phyloP scores from a whole-genome alignment of 129 eudicot species.

The Cynara cardunculus region DNA sequence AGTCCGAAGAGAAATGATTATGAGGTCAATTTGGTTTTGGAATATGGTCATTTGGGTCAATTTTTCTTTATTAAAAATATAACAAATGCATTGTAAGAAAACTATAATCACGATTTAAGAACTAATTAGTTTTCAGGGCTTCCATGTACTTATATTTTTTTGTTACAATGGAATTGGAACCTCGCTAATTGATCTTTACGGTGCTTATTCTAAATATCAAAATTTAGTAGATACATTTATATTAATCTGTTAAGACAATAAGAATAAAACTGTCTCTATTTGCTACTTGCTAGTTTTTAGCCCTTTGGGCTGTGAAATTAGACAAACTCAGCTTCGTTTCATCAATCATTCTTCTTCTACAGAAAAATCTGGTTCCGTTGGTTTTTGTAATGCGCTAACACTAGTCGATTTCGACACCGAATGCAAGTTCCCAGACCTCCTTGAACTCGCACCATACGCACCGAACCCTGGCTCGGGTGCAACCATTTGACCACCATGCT shows the following conservation, averaged over 20 bases:
- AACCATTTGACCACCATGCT: slow-evolving; percentile 13
- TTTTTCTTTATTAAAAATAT: no score
- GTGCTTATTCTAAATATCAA: neutral
- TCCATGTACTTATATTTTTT: no score
- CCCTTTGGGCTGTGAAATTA: neutral
- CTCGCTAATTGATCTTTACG: no score
- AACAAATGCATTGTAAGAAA: neutral
- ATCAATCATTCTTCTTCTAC: slow-evolving; percentile 56
- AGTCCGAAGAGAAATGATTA: no score
- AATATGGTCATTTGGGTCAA: no score
- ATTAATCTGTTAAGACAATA: neutral
- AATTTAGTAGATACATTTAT: neutral
- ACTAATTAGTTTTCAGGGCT: no score
- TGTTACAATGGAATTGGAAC: no score
- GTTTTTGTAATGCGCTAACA: slow-evolving; percentile 63
- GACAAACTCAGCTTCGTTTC: neutral
- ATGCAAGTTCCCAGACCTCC: slow-evolving; percentile 43
- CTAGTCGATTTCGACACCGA: slow-evolving; percentile 37
- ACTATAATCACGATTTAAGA: neutral
- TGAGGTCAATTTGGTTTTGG: no score
- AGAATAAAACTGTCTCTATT: neutral
- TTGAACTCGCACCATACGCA: slow-evolving; percentile 37
- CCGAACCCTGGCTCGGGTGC: slow-evolving; percentile 47
- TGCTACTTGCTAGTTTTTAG: neutral
- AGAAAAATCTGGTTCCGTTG: slow-evolving; percentile 83